phyloP scores from a whole-genome alignment of 1,139 yeast genomes.

The Geotrichum carabidarum region DNA sequence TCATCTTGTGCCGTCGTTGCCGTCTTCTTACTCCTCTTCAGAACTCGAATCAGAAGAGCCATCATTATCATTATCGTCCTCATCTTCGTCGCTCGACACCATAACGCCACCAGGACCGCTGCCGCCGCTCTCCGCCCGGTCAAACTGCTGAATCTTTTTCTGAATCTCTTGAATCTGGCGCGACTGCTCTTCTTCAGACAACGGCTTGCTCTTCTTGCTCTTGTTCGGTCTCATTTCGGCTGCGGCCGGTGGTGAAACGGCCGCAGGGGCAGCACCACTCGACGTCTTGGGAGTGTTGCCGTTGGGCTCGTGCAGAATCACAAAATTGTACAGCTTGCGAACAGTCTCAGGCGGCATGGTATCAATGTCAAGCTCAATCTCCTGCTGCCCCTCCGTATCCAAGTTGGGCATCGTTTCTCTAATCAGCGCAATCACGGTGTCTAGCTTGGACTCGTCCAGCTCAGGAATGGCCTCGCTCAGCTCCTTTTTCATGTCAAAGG shows the following conservation, averaged over 20 bases:
- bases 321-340: slow-evolving; percentile 72
- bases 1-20: neutral
- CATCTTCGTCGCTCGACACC: slow-evolving; percentile 1
- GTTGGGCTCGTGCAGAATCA: neutral
- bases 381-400: slow-evolving; percentile 66
- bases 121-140: slow-evolving; percentile 37
- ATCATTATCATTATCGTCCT: slow-evolving; percentile 2
- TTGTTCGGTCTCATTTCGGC: neutral
- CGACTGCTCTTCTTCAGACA: slow-evolving; percentile 63
- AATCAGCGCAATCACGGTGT: slow-evolving; percentile 77
- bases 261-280: slow-evolving; percentile 11
- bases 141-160: slow-evolving; percentile 75
- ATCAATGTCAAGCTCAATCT: slow-evolving; percentile 93
- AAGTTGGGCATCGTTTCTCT: slow-evolving; percentile 79
- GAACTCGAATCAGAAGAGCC: slow-evolving; percentile 6
- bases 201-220: slow-evolving; percentile 47
- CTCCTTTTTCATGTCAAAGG: slow-evolving; percentile 95
- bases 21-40: neutral
- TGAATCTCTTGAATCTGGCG: slow-evolving; percentile 81
- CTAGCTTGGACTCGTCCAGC: slow-evolving; percentile 72
- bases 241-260: slow-evolving; percentile 22
- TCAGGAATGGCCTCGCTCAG: slow-evolving; percentile 76
- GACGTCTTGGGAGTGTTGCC: neutral
- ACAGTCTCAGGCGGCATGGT: slow-evolving; percentile 81
- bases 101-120: neutral